Base-by-base conservation (phyloP, 2,329 filamentous ascomycete species). In the Cordyceps tenuipes region DNA sequence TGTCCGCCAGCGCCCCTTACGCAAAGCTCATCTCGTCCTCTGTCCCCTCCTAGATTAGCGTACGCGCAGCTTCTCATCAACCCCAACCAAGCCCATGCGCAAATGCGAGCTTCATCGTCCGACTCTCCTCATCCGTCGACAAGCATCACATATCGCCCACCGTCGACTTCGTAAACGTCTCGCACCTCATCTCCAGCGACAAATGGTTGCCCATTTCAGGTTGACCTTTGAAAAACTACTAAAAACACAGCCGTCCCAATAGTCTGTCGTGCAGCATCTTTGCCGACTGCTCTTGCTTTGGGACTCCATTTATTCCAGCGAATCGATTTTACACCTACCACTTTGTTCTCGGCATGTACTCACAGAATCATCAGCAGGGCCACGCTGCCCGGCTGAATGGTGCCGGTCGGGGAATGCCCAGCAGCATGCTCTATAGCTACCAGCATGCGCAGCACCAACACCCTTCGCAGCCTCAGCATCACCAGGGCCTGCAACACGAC, bases 381-480 rank as follows among this genome's bases (percentile, higher is more conserved):
- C 88, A 90, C 72, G 86, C 86, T 77, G 83, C 82, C 75, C 86
- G 89, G 75, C 82, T 91, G 74, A 91, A 91, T 70, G 73, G 73
- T 75, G 71, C 71, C 63, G 73, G 73, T 36, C 71, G 73, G 64
- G 88, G 87, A 67, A 84, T 84, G 64, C 81, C 82, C 31, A 79
- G 78, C 64, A 79, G 78, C 64, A 79, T 91, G 77, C 80, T 87
- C 69, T 90, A 90, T 75, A 86, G 83, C 70, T 90, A 83, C 67
- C 84, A 86, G 64, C 80, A 87, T 64, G 76, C 77, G 31, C 81
- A 80, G 65, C 78, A 82, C 65, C 82, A 86, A 61, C 84, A 87
- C 63, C 85, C 85, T 63, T 81, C 83, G 61, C 83, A 87, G 62
- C 76, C 82, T 9, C 86, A 89, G 66, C 81, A 87, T 64, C 84